Percentiles rank a stretch among this genome's conserved stretches.
Evolutionary conservation across 108 stramenopile species (phyloP).

Genomic region (Nitzschia palea): DNA sequence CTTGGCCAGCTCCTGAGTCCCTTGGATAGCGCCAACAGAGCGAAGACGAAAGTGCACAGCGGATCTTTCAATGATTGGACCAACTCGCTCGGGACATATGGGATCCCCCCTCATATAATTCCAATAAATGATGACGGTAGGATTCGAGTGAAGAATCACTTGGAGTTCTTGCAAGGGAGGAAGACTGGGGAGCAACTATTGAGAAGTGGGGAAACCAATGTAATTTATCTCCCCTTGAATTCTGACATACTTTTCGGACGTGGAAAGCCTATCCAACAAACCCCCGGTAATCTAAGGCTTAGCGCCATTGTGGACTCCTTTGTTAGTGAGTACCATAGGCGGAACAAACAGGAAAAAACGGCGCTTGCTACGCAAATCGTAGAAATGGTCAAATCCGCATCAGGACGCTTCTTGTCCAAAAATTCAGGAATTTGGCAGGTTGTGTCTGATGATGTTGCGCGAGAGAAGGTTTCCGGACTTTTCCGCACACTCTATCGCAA

Average conservation of each 20-base stretch:
- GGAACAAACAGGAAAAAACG: constrained; percentile 24
- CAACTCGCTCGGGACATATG: constrained; percentile 21
- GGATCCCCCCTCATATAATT: constrained; percentile 21
- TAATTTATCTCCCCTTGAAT: background rate
- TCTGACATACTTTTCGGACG: constrained; percentile 36
- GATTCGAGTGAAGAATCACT: constrained; percentile 20
- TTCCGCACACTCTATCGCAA: constrained; percentile 21
- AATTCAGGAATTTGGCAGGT: constrained; percentile 23
- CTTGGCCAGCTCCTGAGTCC: background rate
- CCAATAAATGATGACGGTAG: constrained; percentile 21
- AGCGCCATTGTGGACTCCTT: constrained; percentile 10
- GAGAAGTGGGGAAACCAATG: background rate
- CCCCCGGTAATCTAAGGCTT: constrained; percentile 32
- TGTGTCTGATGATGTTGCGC: constrained; percentile 13
- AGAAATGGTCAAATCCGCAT: background rate
- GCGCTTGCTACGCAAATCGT: constrained; percentile 20
- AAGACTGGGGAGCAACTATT: background rate
- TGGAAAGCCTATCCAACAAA: constrained; percentile 21
- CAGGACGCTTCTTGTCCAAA: constrained; percentile 18
- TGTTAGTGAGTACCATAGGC: constrained; percentile 9
- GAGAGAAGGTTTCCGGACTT: constrained; percentile 23
- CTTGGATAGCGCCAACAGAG: constrained; percentile 10
- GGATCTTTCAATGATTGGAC: constrained; percentile 19
- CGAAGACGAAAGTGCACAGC: constrained; percentile 5
- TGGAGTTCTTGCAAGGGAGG: constrained; percentile 12